Conservation (phyloP, 371 early-diverging fungal genomes). For the Mortierella sp. region DNA sequence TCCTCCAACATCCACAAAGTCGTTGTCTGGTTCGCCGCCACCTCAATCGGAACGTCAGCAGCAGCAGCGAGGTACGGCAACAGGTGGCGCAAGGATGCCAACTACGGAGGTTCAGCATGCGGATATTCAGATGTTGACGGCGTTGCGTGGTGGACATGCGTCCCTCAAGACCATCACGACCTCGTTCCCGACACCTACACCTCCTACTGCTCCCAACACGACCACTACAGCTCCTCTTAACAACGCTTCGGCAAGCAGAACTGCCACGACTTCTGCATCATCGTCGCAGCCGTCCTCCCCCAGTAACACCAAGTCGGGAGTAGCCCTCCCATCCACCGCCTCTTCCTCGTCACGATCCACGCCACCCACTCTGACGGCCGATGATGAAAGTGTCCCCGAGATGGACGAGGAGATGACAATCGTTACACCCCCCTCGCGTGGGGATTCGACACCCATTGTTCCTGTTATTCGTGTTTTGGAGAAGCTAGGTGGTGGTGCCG, state of each 20-base stretch:
- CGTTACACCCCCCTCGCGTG: slow-evolving; percentile 25
- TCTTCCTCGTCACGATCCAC: slow-evolving; percentile 34
- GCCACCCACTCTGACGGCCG: slow-evolving; percentile 34
- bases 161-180: neutral
- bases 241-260: too few species aligned
- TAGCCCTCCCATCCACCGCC: neutral
- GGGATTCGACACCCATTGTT: slow-evolving; percentile 4
- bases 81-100: neutral
- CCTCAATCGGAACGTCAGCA: slow-evolving; percentile 14
- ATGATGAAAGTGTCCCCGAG: slow-evolving; percentile 43
- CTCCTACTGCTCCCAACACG: neutral
- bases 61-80: neutral
- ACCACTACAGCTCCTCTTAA: neutral
- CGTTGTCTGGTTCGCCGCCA: slow-evolving; percentile 11
- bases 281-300: slow-evolving; percentile 13
- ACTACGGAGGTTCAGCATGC: slow-evolving; percentile 29
- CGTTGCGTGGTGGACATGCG: slow-evolving; percentile 21
- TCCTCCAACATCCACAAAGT: slow-evolving; percentile 29
- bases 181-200: slow-evolving; percentile 3
- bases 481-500: neutral
- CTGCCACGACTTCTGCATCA: neutral
- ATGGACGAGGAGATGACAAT: slow-evolving; percentile 23
- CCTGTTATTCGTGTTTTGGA: neutral
- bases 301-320: slow-evolving; percentile 11
- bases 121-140: slow-evolving; percentile 40